Conservation (phyloP, 2,329 filamentous ascomycete genomes). For the Trichoderma endophyticum region DNA sequence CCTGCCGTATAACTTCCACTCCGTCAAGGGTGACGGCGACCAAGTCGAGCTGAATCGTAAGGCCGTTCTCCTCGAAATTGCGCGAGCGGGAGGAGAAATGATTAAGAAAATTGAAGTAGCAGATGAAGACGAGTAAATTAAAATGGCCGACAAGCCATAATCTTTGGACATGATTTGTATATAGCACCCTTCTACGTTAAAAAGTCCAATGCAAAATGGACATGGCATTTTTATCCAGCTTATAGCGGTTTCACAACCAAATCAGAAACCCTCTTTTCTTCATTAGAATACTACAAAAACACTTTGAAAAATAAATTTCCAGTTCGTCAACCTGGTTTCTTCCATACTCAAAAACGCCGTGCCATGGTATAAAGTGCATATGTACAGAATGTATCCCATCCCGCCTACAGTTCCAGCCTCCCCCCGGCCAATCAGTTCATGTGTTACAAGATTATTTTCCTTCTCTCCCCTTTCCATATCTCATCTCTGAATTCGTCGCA, state of each 20-base stretch:
- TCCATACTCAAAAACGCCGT: slow-evolving; percentile 29
- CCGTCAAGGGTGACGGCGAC: slow-evolving; percentile 39
- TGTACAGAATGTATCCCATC: slow-evolving; percentile 25
- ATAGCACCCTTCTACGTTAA: background rate
- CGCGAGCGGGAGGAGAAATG: slow-evolving; percentile 63
- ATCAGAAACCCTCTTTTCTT: background rate
- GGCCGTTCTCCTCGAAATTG: slow-evolving; percentile 70
- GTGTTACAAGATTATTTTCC: slow-evolving; percentile 1
- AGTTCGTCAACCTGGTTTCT: slow-evolving; percentile 16
- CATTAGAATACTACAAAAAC: slow-evolving; percentile 9
- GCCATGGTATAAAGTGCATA: slow-evolving; percentile 41
- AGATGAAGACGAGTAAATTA: slow-evolving; percentile 20
- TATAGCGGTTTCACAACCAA: background rate
- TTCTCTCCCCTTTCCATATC: slow-evolving; percentile 3
- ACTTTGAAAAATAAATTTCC: background rate
- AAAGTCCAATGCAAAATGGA: background rate
- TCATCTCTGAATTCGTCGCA: slow-evolving; percentile 4
- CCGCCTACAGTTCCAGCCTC: slow-evolving; percentile 13
- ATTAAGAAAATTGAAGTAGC: slow-evolving; percentile 61
- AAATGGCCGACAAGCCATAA: background rate
- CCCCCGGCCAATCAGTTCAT: background rate
- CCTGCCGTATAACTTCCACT: slow-evolving; percentile 58
- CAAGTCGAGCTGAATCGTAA: slow-evolving; percentile 63
- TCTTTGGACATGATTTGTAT: background rate
- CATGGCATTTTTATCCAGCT: background rate